Evolutionary conservation across 306 rosid species (phyloP), one percentile per base, ranked within the genome.

Genomic region (Cicer cuneatum): DNA sequence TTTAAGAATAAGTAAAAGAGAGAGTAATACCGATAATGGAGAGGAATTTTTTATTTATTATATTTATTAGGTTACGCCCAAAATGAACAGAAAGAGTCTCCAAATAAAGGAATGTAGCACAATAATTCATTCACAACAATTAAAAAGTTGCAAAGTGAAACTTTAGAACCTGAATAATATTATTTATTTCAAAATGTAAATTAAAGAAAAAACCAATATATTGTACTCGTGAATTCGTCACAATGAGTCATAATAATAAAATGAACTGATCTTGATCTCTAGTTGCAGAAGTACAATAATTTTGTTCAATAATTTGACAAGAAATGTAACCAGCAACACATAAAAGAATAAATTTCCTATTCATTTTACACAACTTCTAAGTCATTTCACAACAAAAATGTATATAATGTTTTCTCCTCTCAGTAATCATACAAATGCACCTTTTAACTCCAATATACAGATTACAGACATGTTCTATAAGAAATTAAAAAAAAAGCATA

Each of bases 361-460:
- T 61, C 29, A 51, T 66, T 43, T 40, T 15, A 58, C 72, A 65
- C 39, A 47, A 10, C 54, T 54, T 66, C 41, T 71, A 66, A 11
- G 21, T 68, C 65, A 66, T 41, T 59, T 37, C 70, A 24, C 38
- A 38, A 47, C 18, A 18, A 67, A 72, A 77, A 60, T 60, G 63
- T 47, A 7, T 47, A 7, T 9, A 1, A 41, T 41, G 4, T 78
- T 69, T 38, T 7, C 3, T 15, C 10, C 42, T 51, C 41, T 74
- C 71, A 24, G 12, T 38, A 29, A 65, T 11, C n/a, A 73, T 33
- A 67, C 37, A 51, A 51, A 40, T 16, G 80, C 14, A 45, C 54
- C 59, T 45, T 75, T 61, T 64, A 5, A 58, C 61, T 80, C 71
- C 69, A 77, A 47, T 73, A 40, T 66, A 74, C 81, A 66, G 11